Evolutionary conservation across 805 yeast species (phyloP), one percentile per base, ranked within the genome.

Genomic region (Cyberlindnera meyerae): DNA sequence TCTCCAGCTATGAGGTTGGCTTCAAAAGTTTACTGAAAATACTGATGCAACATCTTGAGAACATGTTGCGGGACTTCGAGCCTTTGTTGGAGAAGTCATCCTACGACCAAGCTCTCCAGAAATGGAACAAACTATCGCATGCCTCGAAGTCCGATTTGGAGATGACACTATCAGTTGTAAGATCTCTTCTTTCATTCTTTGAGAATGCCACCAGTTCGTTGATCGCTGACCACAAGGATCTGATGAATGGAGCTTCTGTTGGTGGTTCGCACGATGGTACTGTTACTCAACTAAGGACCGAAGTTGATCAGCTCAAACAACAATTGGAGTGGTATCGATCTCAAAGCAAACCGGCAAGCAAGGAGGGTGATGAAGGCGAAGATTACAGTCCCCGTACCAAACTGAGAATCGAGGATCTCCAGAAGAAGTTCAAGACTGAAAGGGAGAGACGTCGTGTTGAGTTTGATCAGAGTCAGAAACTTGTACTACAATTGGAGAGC

Each of bases 381-480:
- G 47, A 37, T 44, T 29, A 38, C 12, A 47, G 52, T 21, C 70
- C 72, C 13, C 58, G 72, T 22, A 56, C 69, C 31, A 65, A 63
- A 37, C 47, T 77, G 31, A 63, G 87, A 37, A 61, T 81, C 12
- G 79, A 75, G 17, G 87, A 79, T 45, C 55, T 83, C 29, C 74
- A 75, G 27, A 73, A 66, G 43, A 66, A 80, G 49, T 79, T 85
- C 81, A 77, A 78, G 48, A 67, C 77, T 6, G 89, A 83, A 44
- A 64, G 87, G 42, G 93, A 82, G 54, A 73, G 82, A 14, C 60
- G 88, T 21, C 72, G 73, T 15, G 65, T 77, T 37, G 89, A 82
- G 46, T 66, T 68, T 36, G 67, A 67, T 25, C 79, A 79, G 25
- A 75, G 82, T 3, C 65, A 69, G 32, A 56, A 60, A 30, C 58